Base-by-base conservation (phyloP, 73 alveolate genomes). In the Paramecium caudatum region DNA sequence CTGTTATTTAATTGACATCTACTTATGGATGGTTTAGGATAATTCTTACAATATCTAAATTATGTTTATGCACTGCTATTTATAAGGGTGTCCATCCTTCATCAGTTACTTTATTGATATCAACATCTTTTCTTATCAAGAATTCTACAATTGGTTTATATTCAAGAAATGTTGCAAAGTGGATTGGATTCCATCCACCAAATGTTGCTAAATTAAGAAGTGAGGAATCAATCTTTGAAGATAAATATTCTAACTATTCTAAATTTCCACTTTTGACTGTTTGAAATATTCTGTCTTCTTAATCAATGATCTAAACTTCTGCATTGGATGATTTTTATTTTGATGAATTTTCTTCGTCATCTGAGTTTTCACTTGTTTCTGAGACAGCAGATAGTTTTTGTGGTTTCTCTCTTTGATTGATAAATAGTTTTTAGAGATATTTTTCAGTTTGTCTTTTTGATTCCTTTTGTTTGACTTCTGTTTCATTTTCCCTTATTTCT, bases 131-230 rank as follows among this genome's bases (percentile, higher is more conserved):
- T 0, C 37, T 15, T 21, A 74, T 36, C 12, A 74, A 19, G 12
- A 27, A 74, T 15, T 74, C 69, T 41, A 74, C 88, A 15, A 45
- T 74, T 15, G 6, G 19, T 39, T 41, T 41, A 23, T 45, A 21
- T 4, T 74, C 88, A 13, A 74, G 19, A 41, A 74, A 74, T 9
- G 68, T 17, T 27, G 88, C 88, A 74, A 74, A 74, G 32, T 74
- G 88, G 19, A 74, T 74, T 3, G 88, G 88, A 41, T 74, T 74
- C 88, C 88, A 74, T 8, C 88, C 88, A 12, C 88, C 88, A 41
- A 74, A 74, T 2, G 88, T 13, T 1, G 88, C 88, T 27, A 15
- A n/a, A 74, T 74, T 74, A 21, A 74, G 43, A 21, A 41, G 32
- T 15, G 15, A 30, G 16, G 62, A 34, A 41, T 16, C 17, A 21